Evolutionary conservation across 305 asterid species (phyloP).

Genomic region (Coffea humblotiana): DNA sequence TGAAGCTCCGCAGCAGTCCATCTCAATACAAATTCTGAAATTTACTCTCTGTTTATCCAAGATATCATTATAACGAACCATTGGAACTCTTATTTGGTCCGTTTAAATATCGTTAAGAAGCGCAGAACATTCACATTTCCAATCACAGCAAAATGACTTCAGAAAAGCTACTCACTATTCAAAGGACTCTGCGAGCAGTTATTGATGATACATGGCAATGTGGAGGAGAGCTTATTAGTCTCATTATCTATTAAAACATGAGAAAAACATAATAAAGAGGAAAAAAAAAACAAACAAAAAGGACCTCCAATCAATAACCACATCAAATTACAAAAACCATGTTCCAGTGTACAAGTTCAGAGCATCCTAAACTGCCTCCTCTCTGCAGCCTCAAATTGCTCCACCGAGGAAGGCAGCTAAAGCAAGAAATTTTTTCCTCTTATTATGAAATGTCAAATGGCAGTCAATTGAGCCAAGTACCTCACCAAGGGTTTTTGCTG

Average conservation of each 20-base stretch:
- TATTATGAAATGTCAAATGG: slow-evolving; percentile 36
- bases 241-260: slow-evolving; percentile 9
- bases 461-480: slow-evolving; percentile 26
- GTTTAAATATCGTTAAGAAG: background rate
- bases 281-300: background rate
- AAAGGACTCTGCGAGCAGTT: background rate
- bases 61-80: background rate
- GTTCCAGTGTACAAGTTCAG: slow-evolving; percentile 36
- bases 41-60: background rate
- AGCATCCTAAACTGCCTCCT: slow-evolving; percentile 35
- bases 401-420: slow-evolving; percentile 16
- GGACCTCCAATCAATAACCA: slow-evolving; percentile 24
- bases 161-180: background rate
- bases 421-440: slow-evolving; percentile 30
- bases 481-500: slow-evolving; percentile 14
- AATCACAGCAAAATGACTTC: background rate
- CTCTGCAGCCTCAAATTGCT: slow-evolving; percentile 35
- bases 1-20: slow-evolving; percentile 9
- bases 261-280: background rate
- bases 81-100: background rate
- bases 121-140: background rate
- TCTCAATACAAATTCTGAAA: background rate
- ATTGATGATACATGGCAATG: background rate
- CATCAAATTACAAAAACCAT: slow-evolving; percentile 37
- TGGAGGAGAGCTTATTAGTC: slow-evolving; percentile 1